Conservation (phyloP, 768 basidiomycete genomes). For the Trametes gibbosa region DNA sequence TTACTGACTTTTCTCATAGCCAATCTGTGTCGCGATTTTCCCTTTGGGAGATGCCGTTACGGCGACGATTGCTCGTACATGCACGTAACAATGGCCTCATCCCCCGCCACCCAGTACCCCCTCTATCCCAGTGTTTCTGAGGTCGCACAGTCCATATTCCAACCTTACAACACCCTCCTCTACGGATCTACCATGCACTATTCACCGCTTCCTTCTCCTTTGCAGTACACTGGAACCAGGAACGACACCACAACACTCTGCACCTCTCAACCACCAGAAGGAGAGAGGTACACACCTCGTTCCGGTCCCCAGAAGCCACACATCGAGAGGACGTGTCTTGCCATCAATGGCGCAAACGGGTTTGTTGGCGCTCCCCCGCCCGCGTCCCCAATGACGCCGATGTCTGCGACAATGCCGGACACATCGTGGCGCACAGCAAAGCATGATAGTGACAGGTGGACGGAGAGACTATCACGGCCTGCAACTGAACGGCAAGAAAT, state of each 20-base stretch:
- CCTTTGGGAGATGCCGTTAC: constrained; percentile 18
- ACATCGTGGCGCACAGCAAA: neutral
- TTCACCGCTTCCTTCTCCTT: neutral
- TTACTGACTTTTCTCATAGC: neutral
- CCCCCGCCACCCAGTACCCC: constrained; percentile 1
- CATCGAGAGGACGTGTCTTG: constrained; percentile 8
- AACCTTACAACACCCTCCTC: neutral
- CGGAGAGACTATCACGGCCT: neutral
- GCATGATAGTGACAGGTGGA: neutral
- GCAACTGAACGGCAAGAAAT: neutral
- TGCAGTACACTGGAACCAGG: neutral
- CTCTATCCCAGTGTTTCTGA: neutral
- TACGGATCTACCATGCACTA: neutral
- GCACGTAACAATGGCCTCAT: constrained; percentile 3
- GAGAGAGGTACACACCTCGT: neutral
- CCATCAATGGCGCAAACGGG: neutral
- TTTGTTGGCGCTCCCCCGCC: neutral
- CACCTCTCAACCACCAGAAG: neutral
- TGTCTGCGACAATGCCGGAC: neutral
- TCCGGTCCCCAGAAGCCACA: neutral
- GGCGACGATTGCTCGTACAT: constrained; percentile 19
- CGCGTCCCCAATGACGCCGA: constrained; percentile 10
- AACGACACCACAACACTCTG: neutral
- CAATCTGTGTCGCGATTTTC: constrained; percentile 17
- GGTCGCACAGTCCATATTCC: constrained; percentile 1